These are phyloP conservation scores for Tricholoma hemisulphureum DNA, from an alignment of 768 basidiomycete genomes.

Conservation along the genomic window DNA sequence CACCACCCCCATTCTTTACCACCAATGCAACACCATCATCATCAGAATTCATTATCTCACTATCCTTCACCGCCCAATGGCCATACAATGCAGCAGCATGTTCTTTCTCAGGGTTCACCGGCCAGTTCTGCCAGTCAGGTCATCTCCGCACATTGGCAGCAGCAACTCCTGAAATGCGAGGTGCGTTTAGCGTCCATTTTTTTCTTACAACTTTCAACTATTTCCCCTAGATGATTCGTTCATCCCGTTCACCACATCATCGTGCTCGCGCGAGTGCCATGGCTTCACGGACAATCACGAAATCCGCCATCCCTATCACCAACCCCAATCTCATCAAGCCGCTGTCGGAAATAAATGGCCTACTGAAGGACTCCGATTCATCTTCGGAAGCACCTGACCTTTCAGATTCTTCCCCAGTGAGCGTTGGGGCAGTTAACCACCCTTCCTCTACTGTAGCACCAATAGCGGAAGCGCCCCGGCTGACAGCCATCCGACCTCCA, in stretches of 20 bases:
- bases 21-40: conserved; percentile 65
- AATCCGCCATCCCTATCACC: conserved; percentile 87
- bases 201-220: conserved; percentile 17
- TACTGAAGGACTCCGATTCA: conserved; percentile 30
- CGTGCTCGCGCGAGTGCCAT: conserved; percentile 94
- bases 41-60: conserved; percentile 78
- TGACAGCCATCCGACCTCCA: conserved; percentile 61
- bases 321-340: conserved; percentile 78
- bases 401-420: conserved; percentile 30
- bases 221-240: conserved; percentile 71
- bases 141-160: conserved; percentile 86
- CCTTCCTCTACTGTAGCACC: conserved; percentile 79
- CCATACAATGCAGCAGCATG: conserved; percentile 57
- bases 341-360: conserved; percentile 35
- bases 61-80: conserved; percentile 79
- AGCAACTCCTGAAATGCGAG: conserved; percentile 90
- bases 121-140: conserved; percentile 55
- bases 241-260: conserved; percentile 86
- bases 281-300: conserved; percentile 82
- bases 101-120: conserved; percentile 58
- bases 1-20: conserved; percentile 55
- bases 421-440: conserved; percentile 45
- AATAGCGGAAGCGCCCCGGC: conserved; percentile 62
- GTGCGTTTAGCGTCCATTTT: conserved; percentile 46
- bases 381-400: conserved; percentile 20